These are phyloP conservation scores for Cercospora sojina DNA, from an alignment of 2,329 filamentous ascomycete genomes.

Conservation along the genomic window DNA sequence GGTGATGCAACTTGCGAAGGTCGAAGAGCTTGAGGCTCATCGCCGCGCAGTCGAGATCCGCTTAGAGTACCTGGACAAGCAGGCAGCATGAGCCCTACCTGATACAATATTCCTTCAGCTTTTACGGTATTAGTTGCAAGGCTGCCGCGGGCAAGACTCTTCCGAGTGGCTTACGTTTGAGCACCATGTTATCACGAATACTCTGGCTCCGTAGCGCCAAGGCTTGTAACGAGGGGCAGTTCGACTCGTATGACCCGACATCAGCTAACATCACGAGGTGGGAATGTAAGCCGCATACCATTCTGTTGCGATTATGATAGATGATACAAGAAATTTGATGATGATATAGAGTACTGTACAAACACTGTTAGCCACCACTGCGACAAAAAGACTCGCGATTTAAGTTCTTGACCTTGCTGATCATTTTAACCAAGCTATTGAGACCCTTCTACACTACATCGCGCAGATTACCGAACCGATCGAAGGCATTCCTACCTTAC, in stretches of 20 bases:
- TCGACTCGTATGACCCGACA: neutral
- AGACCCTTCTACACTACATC: neutral
- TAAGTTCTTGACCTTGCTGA: neutral
- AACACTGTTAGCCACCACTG: neutral
- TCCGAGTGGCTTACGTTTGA: neutral
- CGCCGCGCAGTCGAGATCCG: slow-evolving; percentile 69
- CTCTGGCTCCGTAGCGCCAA: neutral
- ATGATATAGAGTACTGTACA: slow-evolving; percentile 6
- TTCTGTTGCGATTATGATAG: neutral
- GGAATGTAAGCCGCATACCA: neutral
- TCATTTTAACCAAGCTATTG: neutral
- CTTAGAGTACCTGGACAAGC: slow-evolving; percentile 41
- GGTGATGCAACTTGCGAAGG: slow-evolving; percentile 91
- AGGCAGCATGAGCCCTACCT: slow-evolving; percentile 2
- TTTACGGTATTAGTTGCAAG: neutral
- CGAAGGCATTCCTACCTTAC: neutral
- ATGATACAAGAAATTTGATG: slow-evolving; percentile 1
- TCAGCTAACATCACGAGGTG: neutral
- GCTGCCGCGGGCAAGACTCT: neutral
- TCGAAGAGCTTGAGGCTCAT: slow-evolving; percentile 94
- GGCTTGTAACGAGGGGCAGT: neutral
- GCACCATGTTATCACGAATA: neutral
- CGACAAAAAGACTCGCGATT: neutral
- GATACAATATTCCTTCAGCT: neutral
- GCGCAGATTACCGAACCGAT: neutral